Conservation (phyloP, 2,329 filamentous ascomycete genomes). For the Aureobasidium sp. region DNA sequence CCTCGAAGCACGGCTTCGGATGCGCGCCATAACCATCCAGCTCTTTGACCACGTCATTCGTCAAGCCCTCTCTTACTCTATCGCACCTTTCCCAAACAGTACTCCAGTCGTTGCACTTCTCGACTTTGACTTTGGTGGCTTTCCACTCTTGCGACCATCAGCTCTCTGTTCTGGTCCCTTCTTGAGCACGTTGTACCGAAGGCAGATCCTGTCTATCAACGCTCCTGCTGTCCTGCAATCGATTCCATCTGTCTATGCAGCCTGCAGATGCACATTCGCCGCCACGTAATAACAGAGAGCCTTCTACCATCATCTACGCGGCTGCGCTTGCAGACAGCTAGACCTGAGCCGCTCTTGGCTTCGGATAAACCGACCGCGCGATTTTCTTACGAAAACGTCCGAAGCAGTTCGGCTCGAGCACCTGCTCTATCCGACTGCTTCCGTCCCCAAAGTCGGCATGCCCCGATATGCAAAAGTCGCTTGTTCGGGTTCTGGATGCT, state of each 20-base stretch:
- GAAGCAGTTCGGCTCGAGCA: conserved; percentile 8
- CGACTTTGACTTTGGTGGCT: conserved; percentile 1
- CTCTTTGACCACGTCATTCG: not conserved
- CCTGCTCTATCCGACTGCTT: conserved; percentile 2
- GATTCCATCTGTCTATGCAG: not conserved
- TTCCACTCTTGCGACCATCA: not conserved
- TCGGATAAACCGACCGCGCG: conserved; percentile 7
- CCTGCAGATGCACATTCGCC: not conserved
- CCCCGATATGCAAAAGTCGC: not conserved
- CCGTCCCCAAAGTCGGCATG: not conserved
- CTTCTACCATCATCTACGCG: not conserved
- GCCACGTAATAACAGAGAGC: not conserved
- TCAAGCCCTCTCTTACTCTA: not conserved
- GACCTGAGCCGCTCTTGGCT: conserved; percentile 6
- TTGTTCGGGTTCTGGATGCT: not conserved
- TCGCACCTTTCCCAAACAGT: not conserved
- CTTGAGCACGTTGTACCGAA: not conserved
- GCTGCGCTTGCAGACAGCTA: not conserved
- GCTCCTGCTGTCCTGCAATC: not conserved
- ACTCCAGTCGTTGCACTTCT: not conserved
- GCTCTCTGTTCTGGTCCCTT: not conserved
- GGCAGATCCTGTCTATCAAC: not conserved
- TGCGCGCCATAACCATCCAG: not conserved
- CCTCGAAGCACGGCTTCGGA: conserved; percentile 5
- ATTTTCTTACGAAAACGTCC: conserved; percentile 8